Conservation (phyloP, 1,284 basidiomycete genomes). For the Ceratobasidium sp. region DNA sequence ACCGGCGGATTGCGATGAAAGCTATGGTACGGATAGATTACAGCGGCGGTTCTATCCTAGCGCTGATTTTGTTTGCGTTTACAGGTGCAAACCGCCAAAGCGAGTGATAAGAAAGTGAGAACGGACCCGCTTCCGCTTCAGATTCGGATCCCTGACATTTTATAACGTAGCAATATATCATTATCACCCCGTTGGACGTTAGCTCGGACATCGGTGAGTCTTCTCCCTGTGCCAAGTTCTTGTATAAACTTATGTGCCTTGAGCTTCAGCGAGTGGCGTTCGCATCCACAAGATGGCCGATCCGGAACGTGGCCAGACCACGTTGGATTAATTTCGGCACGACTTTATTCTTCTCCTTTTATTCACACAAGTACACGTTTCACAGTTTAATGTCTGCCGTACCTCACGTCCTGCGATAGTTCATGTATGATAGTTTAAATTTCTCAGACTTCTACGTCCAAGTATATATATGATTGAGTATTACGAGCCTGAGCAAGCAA, state of each 20-base stretch:
- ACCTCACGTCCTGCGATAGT: neutral
- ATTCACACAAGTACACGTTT: neutral
- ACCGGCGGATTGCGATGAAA: slow-evolving; percentile 90
- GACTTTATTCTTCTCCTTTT: neutral
- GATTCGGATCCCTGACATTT: neutral
- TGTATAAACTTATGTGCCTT: slow-evolving; percentile 38
- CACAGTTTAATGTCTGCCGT: neutral
- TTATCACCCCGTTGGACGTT: slow-evolving; percentile 81
- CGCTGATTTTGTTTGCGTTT: slow-evolving; percentile 43
- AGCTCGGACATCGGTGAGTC: slow-evolving; percentile 27
- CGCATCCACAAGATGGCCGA: slow-evolving; percentile 84
- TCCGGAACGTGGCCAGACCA: slow-evolving; percentile 61
- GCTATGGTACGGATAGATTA: slow-evolving; percentile 78
- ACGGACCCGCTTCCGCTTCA: neutral
- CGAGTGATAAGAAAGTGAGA: slow-evolving; percentile 72
- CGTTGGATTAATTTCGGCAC: neutral
- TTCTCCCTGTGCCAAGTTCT: neutral
- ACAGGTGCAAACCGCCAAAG: slow-evolving; percentile 87
- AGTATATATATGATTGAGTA: neutral
- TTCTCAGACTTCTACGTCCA: neutral
- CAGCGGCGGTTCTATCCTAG: neutral
- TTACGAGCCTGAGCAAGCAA: too few species aligned
- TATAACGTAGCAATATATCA: slow-evolving; percentile 79
- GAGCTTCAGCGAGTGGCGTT: slow-evolving; percentile 62
- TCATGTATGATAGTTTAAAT: neutral